Base-by-base conservation (phyloP, 2,329 filamentous ascomycete species). In the Cordyceps javanica region DNA sequence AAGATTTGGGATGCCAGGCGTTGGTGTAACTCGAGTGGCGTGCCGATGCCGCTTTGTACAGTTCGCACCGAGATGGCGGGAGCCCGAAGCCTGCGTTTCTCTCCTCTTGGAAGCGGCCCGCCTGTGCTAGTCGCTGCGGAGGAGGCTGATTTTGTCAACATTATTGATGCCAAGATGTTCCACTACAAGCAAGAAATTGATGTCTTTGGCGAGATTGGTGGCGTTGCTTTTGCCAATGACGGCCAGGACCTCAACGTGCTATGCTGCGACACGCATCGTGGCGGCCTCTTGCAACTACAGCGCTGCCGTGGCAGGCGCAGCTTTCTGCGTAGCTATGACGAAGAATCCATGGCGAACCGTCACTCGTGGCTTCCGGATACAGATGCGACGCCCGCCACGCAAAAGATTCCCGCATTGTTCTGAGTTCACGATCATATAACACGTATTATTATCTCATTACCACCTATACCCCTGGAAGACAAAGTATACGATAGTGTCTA, bases 1-100 rank as follows among this genome's bases (percentile, higher is more conserved):
- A 83, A 85, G 62, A 83, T 93, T 50, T 92, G 87, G 85, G 89
- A 93, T 68, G 86, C 88, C 8, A 81, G 89, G 9, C 83, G 81
- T 55, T 90, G 87, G 86, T 77, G 73, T 45, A 73, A 78, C 56
- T 78, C 78, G 9, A 72, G 78, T 5, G 82, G 82, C 6, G 56
- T 66, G 23, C 72, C 75, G 52, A 71, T 63, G 2, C 76, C 82
- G 0, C 63, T 87, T 9, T 75, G 75, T 19, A 80, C 80, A 11
- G 74, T 92, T 25, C 75, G 79, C 42, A 82, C 82, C 25, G 81
- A 87, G 65, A 84, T 90, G 77, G 83, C 87, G 2, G 84, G 86
- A 21, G 85, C 85, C 0, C 81, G 89, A 23, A 85, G 81, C 54
- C 71, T 93, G 42, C 81, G 81, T 38, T 93, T 92, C 71, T 90